Base-by-base conservation (phyloP, 805 yeast species). In the Suhomyces emberorum region DNA sequence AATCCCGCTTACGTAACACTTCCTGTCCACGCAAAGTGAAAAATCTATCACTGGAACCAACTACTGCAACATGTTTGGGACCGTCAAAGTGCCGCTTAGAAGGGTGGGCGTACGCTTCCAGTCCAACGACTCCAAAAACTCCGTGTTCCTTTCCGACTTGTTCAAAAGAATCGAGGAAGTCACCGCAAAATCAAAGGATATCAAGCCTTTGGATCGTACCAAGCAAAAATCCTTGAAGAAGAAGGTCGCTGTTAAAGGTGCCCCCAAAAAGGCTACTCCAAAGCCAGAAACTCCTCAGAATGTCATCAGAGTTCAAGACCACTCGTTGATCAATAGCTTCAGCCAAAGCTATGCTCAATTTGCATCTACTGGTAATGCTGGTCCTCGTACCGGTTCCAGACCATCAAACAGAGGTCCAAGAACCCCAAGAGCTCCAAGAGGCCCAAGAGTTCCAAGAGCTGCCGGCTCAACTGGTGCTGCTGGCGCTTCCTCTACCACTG, bases 111-210 rank as follows among this genome's bases (percentile, higher is more conserved):
- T 32, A 22, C 33, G 43, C 31, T 24, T 22, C 34, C 35, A 41
- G 35, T 35, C 42, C 19, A 38, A 30, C 15, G 30, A 28, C 20
- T 16, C 38, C 33, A 32, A 27, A 17, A 21, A 33, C 29, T 34
- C 38, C n/a, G 38, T 34, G 3, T 62, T 62, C 34, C 53, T 65
- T 43, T 54, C 66, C n/a, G 59, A 55, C 25, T 51, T 66, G 41
- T 59, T 66, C 51, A 55, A 55, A 30, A 53, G 69, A 45, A 59
- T 66, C 37, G 70, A 66, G 35, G 38, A 38, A 21, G 59, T 61
- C 42, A 59, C 57, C 25, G 37, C 50, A 36, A 45, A 38, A 28
- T 34, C 38, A 15, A 35, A 35, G 17, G 40, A 42, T 12, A 33
- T 34, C 24, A 38, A 38, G 38, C 31, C 38, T n/a, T 19, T 12